phyloP scores from a whole-genome alignment of 2,329 filamentous ascomycete species.

The Venturia oleaginea region DNA sequence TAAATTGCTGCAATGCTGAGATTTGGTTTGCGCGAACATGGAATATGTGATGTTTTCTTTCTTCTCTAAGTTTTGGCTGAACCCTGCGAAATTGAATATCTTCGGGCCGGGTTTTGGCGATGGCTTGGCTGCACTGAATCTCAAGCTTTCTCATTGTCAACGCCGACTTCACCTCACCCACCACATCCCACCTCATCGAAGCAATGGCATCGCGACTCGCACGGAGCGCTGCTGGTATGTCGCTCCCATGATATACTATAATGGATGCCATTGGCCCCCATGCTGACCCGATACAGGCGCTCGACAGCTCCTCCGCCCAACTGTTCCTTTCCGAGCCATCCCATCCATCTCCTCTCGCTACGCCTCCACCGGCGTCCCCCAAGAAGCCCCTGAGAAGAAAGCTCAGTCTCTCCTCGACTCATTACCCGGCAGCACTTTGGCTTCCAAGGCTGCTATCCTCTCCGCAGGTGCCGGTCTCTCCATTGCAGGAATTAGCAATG shows the following conservation, averaged over 20 bases:
- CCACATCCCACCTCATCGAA: constrained; percentile 44
- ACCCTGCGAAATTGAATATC: not conserved
- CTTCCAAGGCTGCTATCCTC: constrained; percentile 95
- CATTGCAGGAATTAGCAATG: constrained; percentile 95
- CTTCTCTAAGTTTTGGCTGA: not conserved
- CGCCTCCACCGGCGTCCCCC: constrained; percentile 61
- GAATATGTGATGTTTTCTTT: not conserved
- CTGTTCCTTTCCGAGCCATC: constrained; percentile 63
- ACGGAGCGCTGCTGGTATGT: constrained; percentile 90
- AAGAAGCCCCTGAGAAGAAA: constrained; percentile 91
- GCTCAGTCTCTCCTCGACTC: constrained; percentile 91
- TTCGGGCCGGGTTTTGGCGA: not conserved
- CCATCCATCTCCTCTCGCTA: constrained; percentile 66
- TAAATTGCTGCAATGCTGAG: not conserved
- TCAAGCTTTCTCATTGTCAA: constrained; percentile 28
- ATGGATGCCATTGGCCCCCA: constrained; percentile 32
- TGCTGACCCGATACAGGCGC: constrained; percentile 53
- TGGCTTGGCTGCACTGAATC: constrained; percentile 1
- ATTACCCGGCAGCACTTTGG: constrained; percentile 80
- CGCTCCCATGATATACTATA: constrained; percentile 19
- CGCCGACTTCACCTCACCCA: constrained; percentile 41
- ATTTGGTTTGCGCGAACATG: not conserved
- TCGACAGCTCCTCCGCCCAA: constrained; percentile 65
- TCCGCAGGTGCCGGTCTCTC: constrained; percentile 85
- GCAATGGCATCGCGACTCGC: constrained; percentile 97